phyloP scores from a whole-genome alignment of 768 basidiomycete species.

The Boletus huronensis region DNA sequence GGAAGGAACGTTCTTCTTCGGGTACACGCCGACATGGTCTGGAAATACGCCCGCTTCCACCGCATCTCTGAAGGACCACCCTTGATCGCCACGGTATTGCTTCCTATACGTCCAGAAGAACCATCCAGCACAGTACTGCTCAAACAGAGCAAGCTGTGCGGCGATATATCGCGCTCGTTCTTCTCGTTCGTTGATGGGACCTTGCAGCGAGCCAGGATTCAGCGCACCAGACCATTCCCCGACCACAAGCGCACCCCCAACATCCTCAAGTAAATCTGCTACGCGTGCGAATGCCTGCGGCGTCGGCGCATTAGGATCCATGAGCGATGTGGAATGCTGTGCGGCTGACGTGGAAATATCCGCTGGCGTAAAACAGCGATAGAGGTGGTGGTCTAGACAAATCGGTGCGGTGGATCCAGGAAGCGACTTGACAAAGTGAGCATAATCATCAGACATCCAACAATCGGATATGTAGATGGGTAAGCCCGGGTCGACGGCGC shows the following conservation, averaged over 20 bases:
- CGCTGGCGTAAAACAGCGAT: slow-evolving; percentile 67
- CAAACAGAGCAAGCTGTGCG: slow-evolving; percentile 66
- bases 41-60: slow-evolving; percentile 63
- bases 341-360: slow-evolving; percentile 54
- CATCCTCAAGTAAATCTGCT: slow-evolving; percentile 32
- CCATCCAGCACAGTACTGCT: slow-evolving; percentile 63
- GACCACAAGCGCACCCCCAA: slow-evolving; percentile 56
- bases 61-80: slow-evolving; percentile 73
- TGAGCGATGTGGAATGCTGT: slow-evolving; percentile 50
- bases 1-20: slow-evolving; percentile 18
- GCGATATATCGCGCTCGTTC: slow-evolving; percentile 49
- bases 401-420: slow-evolving; percentile 37
- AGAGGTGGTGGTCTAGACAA: slow-evolving; percentile 79
- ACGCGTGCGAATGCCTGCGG: slow-evolving; percentile 42
- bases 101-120: slow-evolving; percentile 89
- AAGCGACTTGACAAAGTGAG: slow-evolving; percentile 46
- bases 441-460: slow-evolving; percentile 68
- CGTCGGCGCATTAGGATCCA: slow-evolving; percentile 37
- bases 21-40: slow-evolving; percentile 41
- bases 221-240: slow-evolving; percentile 81
- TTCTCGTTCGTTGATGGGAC: slow-evolving; percentile 39
- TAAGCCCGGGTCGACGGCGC: slow-evolving; percentile 47
- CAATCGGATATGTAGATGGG: slow-evolving; percentile 75
- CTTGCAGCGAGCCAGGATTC: slow-evolving; percentile 58
- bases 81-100: slow-evolving; percentile 57